Evolutionary conservation across 202 grass and related monocot species (phyloP), one percentile per base, ranked within the genome.

Genomic region (Saccharum hybrid): DNA sequence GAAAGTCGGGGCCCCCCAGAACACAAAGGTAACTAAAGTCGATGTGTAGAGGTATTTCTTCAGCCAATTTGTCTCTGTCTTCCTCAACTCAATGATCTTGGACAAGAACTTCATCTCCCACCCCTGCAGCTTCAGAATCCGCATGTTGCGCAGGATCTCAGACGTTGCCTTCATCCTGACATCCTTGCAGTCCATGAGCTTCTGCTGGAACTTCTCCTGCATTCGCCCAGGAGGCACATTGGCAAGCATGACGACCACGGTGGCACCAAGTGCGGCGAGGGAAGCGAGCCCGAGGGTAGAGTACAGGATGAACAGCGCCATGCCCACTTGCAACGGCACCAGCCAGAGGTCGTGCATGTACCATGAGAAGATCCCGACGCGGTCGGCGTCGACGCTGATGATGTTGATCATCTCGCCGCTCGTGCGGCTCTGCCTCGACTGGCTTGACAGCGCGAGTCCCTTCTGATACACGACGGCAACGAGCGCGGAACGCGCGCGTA

Each of bases 61-160:
- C 11, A 94, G 69, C 94, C 94, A 97, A 80, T 85, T 92, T 0
- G 64, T 73, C 83, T 97, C 91, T 0, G 75, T 85, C 59, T 92
- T 94, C 78, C 94, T 88, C 48, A 94, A 52, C 51, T 92, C 88
- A 4, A 81, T 81, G 68, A 97, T 97, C 89, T 87, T 97, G 80
- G 87, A 93, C 56, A 97, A 80, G 82, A 97, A 97, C 68, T 87
- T 97, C 94, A 94, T 97, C 69, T 97, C 94, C 94, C 91, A 97
- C 8, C 89, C 94, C 72, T 97, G 91, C 38, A 97, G 38, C 81
- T 94, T 97, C 46, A 97, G 88, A 86, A 94, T 94, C 82, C 91
- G 83, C 91, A 97, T 97, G 87, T 94, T 97, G 71, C 85, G 85
- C 65, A 94, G 76, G 42, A 94, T 91, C 82, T 97, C 91, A 2